These are phyloP conservation scores for Glonium stellatum DNA, from an alignment of 495 filamentous ascomycete species.

Conservation along the genomic window DNA sequence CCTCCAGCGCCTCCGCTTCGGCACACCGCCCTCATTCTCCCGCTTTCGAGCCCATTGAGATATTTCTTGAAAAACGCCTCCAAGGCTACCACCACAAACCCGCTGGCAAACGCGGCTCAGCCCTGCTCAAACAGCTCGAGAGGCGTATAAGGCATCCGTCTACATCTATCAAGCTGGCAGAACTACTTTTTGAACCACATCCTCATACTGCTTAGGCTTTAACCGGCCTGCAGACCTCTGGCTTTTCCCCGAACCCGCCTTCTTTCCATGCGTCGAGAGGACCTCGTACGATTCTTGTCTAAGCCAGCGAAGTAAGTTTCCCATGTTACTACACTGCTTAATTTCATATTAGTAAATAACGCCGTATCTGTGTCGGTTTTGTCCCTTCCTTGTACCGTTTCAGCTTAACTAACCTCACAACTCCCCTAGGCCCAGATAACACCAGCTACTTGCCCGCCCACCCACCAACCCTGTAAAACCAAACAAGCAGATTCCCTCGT, in stretches of 20 bases:
- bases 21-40: too few relatives aligned
- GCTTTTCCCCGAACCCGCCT: constrained; percentile 21
- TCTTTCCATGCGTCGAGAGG: constrained; percentile 80
- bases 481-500: constrained; percentile 67
- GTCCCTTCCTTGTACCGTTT: background rate
- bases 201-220: constrained; percentile 25
- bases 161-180: constrained; percentile 24
- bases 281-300: constrained; percentile 88
- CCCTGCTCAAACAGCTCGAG: background rate
- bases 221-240: constrained; percentile 19
- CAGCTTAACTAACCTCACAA: constrained; percentile 2
- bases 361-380: background rate
- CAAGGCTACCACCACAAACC: background rate
- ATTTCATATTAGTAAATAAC: constrained; percentile 1
- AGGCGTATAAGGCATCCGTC: background rate
- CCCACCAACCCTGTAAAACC: constrained; percentile 22
- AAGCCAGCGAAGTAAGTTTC: constrained; percentile 85
- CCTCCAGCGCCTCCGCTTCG: too few relatives aligned
- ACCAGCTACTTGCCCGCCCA: constrained; percentile 39
- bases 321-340: background rate
- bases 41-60: background rate
- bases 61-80: background rate
- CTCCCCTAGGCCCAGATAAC: constrained; percentile 78
- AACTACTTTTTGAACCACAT: constrained; percentile 5
- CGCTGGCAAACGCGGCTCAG: background rate